A percentile compares a stretch with the other conserved stretches of the same genome.
Conservation (phyloP, 1,284 basidiomycete species). For the Austroboletus niveus region DNA sequence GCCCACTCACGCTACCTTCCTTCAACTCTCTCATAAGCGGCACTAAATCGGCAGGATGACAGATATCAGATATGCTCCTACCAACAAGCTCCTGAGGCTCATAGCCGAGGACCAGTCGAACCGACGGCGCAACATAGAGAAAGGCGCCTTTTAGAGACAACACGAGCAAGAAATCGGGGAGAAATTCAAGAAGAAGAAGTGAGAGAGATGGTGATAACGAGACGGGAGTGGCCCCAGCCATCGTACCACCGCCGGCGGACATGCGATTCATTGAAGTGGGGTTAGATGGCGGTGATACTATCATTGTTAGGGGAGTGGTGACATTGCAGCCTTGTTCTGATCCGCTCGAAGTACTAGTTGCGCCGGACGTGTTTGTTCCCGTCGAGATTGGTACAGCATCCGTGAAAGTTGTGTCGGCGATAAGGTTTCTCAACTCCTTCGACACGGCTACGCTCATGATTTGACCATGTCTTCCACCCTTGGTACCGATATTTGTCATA, state of each 20-base stretch:
- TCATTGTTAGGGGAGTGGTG: constrained; percentile 21
- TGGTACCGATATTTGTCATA: constrained; percentile 21
- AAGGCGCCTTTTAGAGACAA: constrained; percentile 93
- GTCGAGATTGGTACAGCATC: constrained; percentile 37
- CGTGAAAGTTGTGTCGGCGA: constrained; percentile 39
- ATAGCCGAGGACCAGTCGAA: constrained; percentile 75
- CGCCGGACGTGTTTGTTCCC: constrained; percentile 28
- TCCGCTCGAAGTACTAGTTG: constrained; percentile 15
- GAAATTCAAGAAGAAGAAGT: constrained; percentile 66
- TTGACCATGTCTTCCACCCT: constrained; percentile 35
- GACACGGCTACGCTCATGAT: constrained; percentile 38
- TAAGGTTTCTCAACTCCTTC: constrained; percentile 40
- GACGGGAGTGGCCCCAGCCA: constrained; percentile 36
- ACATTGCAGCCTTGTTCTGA: constrained; percentile 14
- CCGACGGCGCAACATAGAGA: constrained; percentile 87
- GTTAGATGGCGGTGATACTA: constrained; percentile 12
- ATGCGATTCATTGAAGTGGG: constrained; percentile 16
- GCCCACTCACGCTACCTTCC: constrained; percentile 55
- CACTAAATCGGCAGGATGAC: constrained; percentile 87
- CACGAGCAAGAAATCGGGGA: constrained; percentile 84
- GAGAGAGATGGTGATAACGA: constrained; percentile 41
- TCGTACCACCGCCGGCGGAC: constrained; percentile 2
- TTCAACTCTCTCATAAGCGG: constrained; percentile 93
- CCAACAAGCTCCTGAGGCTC: constrained; percentile 81
- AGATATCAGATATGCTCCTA: constrained; percentile 72